These are phyloP conservation scores for Starmerella asiatica DNA, from an alignment of 805 yeast species.

Conservation along the genomic window DNA sequence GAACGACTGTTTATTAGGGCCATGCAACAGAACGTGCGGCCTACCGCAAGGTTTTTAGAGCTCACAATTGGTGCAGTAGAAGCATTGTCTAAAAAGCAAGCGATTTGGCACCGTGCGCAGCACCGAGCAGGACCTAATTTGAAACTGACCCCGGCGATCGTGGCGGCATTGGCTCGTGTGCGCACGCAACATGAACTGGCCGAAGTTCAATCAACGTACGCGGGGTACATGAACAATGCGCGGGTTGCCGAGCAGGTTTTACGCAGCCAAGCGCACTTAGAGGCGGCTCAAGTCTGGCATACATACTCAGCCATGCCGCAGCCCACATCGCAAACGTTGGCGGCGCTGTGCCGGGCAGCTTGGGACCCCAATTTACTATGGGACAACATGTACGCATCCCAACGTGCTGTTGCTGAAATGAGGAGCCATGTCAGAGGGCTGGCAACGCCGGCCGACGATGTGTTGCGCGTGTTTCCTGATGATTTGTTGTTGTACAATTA, in stretches of 20 bases:
- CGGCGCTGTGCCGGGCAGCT: conserved; percentile 40
- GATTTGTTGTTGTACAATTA: conserved; percentile 41
- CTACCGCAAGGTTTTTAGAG: conserved; percentile 7
- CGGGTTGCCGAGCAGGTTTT: conserved; percentile 24
- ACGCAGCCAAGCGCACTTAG: conserved; percentile 21
- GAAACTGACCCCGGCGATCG: conserved; percentile 9
- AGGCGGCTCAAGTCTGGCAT: conserved; percentile 23
- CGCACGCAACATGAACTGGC: conserved; percentile 5
- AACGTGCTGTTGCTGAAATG: conserved; percentile 47
- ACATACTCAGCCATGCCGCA: conserved; percentile 22
- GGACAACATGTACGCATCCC: conserved; percentile 44
- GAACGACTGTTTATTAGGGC: conserved; percentile 10
- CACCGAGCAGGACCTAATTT: not conserved
- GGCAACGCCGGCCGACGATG: conserved; percentile 20
- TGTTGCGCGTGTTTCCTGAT: conserved; percentile 33
- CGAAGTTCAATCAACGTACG: not conserved
- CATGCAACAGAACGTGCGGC: conserved; percentile 16
- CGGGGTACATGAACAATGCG: conserved; percentile 4
- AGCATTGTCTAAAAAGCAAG: conserved; percentile 5
- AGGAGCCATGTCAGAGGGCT: conserved; percentile 32
- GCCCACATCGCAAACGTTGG: conserved; percentile 27
- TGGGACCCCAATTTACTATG: conserved; percentile 29
- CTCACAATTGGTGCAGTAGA: conserved; percentile 9
- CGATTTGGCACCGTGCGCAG: not conserved
- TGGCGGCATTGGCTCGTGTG: conserved; percentile 6